These are phyloP conservation scores for Malbranchea zuffiana DNA, from an alignment of 2,329 filamentous ascomycete genomes.

Conservation along the genomic window DNA sequence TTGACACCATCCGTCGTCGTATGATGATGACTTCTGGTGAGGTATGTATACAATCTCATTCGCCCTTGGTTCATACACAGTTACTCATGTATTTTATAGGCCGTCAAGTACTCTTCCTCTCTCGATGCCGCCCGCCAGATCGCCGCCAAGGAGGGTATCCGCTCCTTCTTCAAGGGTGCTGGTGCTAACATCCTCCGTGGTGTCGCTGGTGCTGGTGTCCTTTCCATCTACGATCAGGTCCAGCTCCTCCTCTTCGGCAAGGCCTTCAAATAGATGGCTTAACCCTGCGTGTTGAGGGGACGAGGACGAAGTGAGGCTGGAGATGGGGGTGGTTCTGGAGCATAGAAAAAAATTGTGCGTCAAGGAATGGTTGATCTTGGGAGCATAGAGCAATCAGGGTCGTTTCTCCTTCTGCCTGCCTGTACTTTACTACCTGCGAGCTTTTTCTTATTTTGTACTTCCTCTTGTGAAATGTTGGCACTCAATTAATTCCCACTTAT, in stretches of 20 bases:
- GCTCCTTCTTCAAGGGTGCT: constrained; percentile 99
- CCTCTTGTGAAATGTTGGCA: constrained; percentile 15
- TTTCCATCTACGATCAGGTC: constrained; percentile 99
- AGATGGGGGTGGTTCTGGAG: constrained; percentile 23
- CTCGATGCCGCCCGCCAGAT: constrained; percentile 94
- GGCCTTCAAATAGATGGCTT: constrained; percentile 67
- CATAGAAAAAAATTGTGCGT: constrained; percentile 34
- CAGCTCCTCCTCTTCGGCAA: constrained; percentile 99
- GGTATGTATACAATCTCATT: constrained; percentile 34
- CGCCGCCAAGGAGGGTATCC: constrained; percentile 89
- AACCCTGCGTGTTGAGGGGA: too few relatives aligned
- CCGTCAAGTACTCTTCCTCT: constrained; percentile 99
- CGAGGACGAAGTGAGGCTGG: constrained; percentile 18
- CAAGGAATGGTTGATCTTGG: constrained; percentile 34
- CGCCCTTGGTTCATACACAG: constrained; percentile 5
- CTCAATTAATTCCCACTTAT: constrained; percentile 14
- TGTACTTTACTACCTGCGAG: constrained; percentile 41
- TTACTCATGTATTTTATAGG: constrained; percentile 49
- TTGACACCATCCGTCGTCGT: constrained; percentile 99
- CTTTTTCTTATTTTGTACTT: constrained; percentile 25
- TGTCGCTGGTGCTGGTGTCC: constrained; percentile 99
- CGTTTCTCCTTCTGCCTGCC: constrained; percentile 35
- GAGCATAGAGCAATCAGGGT: constrained; percentile 32
- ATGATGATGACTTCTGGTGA: constrained; percentile 99
- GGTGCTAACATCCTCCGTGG: constrained; percentile 99